phyloP scores from a whole-genome alignment of 2,329 filamentous ascomycete species.

The Westerdykella aurantiaca region DNA sequence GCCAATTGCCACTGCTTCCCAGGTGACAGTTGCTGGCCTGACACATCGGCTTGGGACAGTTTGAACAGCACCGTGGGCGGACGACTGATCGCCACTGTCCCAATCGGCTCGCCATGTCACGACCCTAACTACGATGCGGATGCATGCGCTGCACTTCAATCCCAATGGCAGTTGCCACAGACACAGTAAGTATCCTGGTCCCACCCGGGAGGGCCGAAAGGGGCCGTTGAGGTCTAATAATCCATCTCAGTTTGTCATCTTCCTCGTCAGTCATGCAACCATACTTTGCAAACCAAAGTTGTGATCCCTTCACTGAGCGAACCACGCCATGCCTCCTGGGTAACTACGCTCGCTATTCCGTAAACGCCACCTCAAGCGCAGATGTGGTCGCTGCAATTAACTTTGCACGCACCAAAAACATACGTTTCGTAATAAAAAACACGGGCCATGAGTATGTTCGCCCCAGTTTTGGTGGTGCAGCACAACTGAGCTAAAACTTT shows the following conservation, averaged over 20 bases:
- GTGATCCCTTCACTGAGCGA: conserved; percentile 19
- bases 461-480: conserved; percentile 36
- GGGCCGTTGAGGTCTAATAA: conserved; percentile 41
- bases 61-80: conserved; percentile 37
- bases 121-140: conserved; percentile 15
- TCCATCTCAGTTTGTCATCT: conserved; percentile 34
- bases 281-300: conserved; percentile 37
- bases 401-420: conserved; percentile 5
- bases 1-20: conserved; percentile 12
- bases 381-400: conserved; percentile 7
- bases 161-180: conserved; percentile 3
- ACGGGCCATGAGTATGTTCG: conserved; percentile 8
- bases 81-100: conserved; percentile 36
- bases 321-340: conserved; percentile 23
- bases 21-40: conserved; percentile 34
- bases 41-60: conserved; percentile 23
- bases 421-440: conserved; percentile 11
- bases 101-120: conserved; percentile 37
- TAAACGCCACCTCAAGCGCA: conserved; percentile 20
- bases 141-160: conserved; percentile 11
- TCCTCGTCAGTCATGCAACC: conserved; percentile 39
- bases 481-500: conserved; percentile 34
- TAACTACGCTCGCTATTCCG: conserved; percentile 13
- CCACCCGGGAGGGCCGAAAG: conserved; percentile 13
- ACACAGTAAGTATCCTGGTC: conserved; percentile 8